Base-by-base conservation (phyloP, 1,284 basidiomycete genomes). In the Volvariella volvacea region DNA sequence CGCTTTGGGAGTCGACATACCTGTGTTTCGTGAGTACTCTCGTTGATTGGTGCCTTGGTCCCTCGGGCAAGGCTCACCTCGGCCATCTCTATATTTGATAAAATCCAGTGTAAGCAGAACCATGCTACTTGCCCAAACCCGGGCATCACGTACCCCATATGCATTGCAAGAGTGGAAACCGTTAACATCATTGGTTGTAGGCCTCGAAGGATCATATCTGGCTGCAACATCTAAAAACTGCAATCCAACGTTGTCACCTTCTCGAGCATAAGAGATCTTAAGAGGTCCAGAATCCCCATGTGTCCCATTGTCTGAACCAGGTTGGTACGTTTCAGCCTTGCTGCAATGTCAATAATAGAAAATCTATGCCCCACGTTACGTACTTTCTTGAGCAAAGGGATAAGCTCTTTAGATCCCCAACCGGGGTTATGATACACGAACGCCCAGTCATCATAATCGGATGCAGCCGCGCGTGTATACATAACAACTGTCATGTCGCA, bases 201-300 rank as follows among this genome's bases (percentile, higher is more conserved):
- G 50, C 4, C 72, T 67, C 3, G 58, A 58, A 15, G 63, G 65
- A 52, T 82, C 78, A 42, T 73, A 78, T 12, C 51, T 51, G 2
- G 59, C 46, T 10, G 67, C 74, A 7, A 71, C 66, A 3, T 63
- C 58, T 10, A 81, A 55, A 44, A 73, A 77, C 20, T 80, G 64
- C n/a, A 62, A 52, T 1, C 62, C 70, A 4, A 74, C 46, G 16
- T 68, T 67, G 15, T 64, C 57, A 16, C 60, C 52, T 4, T 53
- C 50, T 2, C 63, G 59, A 1, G 67, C 65, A 21, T 62, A 59
- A 0, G 77, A 78, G 2, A 78, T 60, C 43, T 72, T 71, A 42
- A 81, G 59, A 0, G 77, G 80, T 0, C 80, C 80, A 2, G 62
- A 63, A 33, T 63, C 66, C 9, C 79, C 80, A 48, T 81, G 80